Conservation (phyloP, 306 rosid genomes). For the Medicago ruthenica region DNA sequence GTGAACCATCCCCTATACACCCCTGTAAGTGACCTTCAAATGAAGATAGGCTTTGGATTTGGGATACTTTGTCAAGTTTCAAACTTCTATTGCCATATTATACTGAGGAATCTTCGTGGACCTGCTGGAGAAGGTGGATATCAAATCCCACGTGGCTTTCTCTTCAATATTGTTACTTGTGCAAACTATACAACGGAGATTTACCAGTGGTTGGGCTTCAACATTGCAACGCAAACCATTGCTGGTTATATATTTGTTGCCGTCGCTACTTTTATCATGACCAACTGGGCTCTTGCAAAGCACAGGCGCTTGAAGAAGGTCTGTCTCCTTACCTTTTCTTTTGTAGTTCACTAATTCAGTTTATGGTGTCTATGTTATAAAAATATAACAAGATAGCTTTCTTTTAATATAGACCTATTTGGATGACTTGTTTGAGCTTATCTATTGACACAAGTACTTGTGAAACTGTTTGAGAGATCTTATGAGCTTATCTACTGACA, state of each 20-base stretch:
- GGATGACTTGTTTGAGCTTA: no score
- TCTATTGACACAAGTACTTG: no score
- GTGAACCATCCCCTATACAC: conserved; percentile 90
- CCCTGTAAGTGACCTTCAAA: conserved; percentile 84
- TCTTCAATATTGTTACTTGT: conserved; percentile 92
- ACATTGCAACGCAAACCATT: conserved; percentile 87
- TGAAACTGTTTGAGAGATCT: not conserved
- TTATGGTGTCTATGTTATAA: not conserved
- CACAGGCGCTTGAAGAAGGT: conserved; percentile 98
- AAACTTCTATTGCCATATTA: conserved; percentile 84
- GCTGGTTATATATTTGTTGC: conserved; percentile 80
- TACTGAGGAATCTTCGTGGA: conserved; percentile 79
- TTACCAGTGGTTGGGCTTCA: conserved; percentile 99
- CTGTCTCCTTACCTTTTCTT: conserved; percentile 28
- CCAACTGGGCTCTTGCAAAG: conserved; percentile 97
- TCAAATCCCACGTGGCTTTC: conserved; percentile 90
- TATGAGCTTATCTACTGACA: no score
- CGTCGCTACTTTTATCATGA: conserved; percentile 87
- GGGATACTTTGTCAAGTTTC: conserved; percentile 77
- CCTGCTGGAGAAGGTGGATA: conserved; percentile 90
- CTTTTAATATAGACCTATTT: not conserved
- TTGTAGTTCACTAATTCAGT: conserved; percentile 11
- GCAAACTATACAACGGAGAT: conserved; percentile 98
- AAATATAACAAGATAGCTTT: conserved; percentile 14
- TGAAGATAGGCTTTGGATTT: conserved; percentile 88